A percentile compares a stretch with the other conserved stretches of the same genome.
These are phyloP conservation scores for Chaetomiaceae sp. DNA, from an alignment of 2,329 filamentous ascomycete genomes.

Conservation along the genomic window DNA sequence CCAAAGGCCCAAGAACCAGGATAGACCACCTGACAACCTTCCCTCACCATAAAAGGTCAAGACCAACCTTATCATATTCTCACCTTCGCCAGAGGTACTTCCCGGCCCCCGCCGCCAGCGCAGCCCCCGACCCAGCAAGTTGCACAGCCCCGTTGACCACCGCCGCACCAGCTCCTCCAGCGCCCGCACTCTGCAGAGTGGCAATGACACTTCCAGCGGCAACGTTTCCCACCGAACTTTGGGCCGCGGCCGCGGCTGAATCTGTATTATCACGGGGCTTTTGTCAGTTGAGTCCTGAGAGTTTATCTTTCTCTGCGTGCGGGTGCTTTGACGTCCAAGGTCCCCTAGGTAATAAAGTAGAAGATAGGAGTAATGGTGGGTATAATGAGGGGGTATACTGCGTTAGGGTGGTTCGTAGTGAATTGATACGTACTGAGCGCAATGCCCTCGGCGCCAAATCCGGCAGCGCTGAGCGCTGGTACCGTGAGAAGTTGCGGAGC, in stretches of 20 bases:
- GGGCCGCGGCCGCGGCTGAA: constrained; percentile 19
- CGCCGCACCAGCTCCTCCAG: constrained; percentile 22
- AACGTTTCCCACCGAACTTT: constrained; percentile 19
- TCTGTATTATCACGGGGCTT: constrained; percentile 10
- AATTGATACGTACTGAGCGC: not conserved
- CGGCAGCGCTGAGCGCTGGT: not conserved
- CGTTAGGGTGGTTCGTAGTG: no score
- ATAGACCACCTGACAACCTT: no score
- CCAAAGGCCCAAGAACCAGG: no score
- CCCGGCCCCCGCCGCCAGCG: not conserved
- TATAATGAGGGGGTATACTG: no score
- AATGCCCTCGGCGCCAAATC: not conserved
- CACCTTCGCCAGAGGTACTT: not conserved
- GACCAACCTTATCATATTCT: no score
- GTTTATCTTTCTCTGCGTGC: no score
- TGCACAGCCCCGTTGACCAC: constrained; percentile 14
- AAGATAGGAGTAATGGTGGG: no score
- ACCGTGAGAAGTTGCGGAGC: not conserved
- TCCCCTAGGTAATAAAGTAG: no score
- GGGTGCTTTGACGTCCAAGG: no score
- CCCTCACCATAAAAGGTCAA: no score
- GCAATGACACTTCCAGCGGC: constrained; percentile 22
- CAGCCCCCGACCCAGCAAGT: constrained; percentile 2
- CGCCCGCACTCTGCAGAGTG: constrained; percentile 23
- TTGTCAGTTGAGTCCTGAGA: not conserved